Base-by-base conservation (phyloP, 768 basidiomycete species). In the Podaxis sp. region DNA sequence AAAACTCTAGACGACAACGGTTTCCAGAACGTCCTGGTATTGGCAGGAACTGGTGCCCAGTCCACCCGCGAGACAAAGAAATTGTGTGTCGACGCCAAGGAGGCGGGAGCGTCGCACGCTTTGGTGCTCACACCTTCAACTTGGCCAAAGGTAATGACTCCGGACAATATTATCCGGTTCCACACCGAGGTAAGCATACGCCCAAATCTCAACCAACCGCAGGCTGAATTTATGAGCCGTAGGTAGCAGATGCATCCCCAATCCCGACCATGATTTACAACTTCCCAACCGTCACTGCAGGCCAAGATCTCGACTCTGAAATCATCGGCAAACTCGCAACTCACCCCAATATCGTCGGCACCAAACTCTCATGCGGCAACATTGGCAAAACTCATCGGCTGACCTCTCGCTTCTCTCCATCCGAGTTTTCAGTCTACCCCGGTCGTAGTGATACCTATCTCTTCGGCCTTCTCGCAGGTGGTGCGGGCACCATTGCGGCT, bases 311-410 rank as follows among this genome's bases (percentile, higher is more conserved):
- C 40, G 89, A 92, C 70, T 92, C 91, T 0, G 91, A 94, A 70
- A 80, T 81, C 54, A 81, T 95, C 66, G 78, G 78, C 53, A 76
- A 79, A 16, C 80, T 95, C 36, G 86, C 89, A 3, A 72, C 81
- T 48, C 91, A 93, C 69, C 89, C 89, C 5, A 93, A 94, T 73
- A 91, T 92, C 64, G 88, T 93, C 61, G 93, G 93, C 61, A 86
- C 83, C 54, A 94, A 90, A 73, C 79, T 95, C 23, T 93, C 93
- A 35, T 93, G 91, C 69, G 91, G 88, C 4, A 88, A 86, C 65
- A 85, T 95, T 60, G 91, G 91, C 21, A 95, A 93, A 71, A 84
- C 92, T 48, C 85, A 89, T 57, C 86, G 92, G 16, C 77, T 94
- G 47, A 82, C 87, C 11, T 82, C 85, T 3, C 75, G 81, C 36